Base-by-base conservation (phyloP, 1,139 yeast species). In the Kazachstania sp. region DNA sequence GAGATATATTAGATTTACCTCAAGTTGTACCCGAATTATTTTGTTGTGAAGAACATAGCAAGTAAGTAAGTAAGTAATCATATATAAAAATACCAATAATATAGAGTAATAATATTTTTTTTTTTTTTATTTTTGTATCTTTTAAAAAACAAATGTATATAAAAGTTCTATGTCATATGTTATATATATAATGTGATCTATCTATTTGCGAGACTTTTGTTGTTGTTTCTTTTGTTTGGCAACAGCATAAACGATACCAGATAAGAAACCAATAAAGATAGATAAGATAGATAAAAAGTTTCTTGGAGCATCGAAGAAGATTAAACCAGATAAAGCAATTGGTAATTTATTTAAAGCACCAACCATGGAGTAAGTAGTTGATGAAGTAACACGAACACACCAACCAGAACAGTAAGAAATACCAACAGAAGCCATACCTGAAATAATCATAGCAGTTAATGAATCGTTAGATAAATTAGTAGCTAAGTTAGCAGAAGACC, bases 331-430 rank as follows among this genome's bases (percentile, higher is more conserved):
- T 52, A 94, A 75, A 23, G 98, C 98, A 63, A 94, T 87, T 63
- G 98, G 98, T 63, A 92, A 80, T 74, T 94, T 94, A 79, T 92
- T 92, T 70, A 92, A 79, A 47, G 98, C 98, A 66, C 98, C 98
- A 54, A 92, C 97, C 98, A 92, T 92, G 46, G 96, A 86, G 73
- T 92, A 92, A 48, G 98, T 92, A 50, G 98, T 92, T 32, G 97
- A 88, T 18, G 97, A 87, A 41, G 98, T 94, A 55, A 90, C 97
- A 73, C 98, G 86, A 54, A 92, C 95, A 79, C 98, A 92, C 98
- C 98, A 92, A 52, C 97, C 98, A 30, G 97, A 87, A 70, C 97
- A 87, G 77, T 94, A 92, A 42, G 97, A 88, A 65, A 94, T 92
- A 70, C 95, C 97, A 49, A 92, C 95, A 32, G 97, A 84, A 39